Evolutionary conservation across 495 filamentous ascomycete genomes (phyloP), one percentile per base, ranked within the genome.

Genomic region (Penicillium cataractarum): DNA sequence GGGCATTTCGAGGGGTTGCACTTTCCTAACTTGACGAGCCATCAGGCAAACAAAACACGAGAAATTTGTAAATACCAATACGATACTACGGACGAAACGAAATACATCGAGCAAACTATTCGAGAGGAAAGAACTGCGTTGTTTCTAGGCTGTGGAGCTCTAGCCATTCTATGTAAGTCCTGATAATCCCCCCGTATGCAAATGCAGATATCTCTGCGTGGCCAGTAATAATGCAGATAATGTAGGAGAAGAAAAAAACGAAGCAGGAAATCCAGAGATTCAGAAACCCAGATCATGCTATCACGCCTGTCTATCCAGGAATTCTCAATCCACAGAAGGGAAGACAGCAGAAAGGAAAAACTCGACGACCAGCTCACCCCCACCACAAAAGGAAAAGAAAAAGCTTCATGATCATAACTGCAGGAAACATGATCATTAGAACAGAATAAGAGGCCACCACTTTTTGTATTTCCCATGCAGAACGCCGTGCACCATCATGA

Each of bases 401-500:
- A 22, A 6, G n/a, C 26, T 57, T 49, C 60, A 57, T 52, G 53
- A 57, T 50, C 13, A 29, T 52, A 10, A 26, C 22, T n/a, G 24
- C 29, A 6, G 24, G 19, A 50, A 29, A 27, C 24, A 33, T 54
- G 51, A 54, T 35, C 51, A 54, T 54, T 39, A 27, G n/a, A 22
- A 39, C 27, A 40, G 29, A 19, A 19, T 4, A 58, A 35, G 29
- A 32, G 33, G 54, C 39, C 61, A 63, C 35, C 46, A 40, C n/a
- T 55, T 48, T 57, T 42, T 66, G 62, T 63, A 63, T 63, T 48
- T 57, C n/a, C 54, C 61, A 40, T 22, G 27, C 27, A 56, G 12
- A 63, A 66, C 60, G 64, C 64, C 64, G 31, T 53, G 29, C 64
- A 31, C 60, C 60, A 42, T 31, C 21, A 50, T 56, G 55, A 55